Percentiles rank a stretch among this genome's conserved stretches.
These are phyloP conservation scores for sunflower (Helianthus annuus) DNA, from an alignment of 129 eudicot genomes.

Conservation along the genomic window DNA sequence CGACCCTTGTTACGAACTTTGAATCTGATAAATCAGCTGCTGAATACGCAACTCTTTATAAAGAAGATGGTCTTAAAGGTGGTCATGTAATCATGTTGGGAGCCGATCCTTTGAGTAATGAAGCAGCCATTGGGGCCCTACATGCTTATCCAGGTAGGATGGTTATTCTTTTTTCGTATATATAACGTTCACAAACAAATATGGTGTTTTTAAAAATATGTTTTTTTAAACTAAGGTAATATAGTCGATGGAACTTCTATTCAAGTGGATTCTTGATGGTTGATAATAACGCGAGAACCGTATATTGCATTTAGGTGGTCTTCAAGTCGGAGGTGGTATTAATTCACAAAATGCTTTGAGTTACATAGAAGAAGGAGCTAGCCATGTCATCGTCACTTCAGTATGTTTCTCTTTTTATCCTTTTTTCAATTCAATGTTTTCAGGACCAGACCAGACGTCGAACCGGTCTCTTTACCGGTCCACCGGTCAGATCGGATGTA, in stretches of 20 bases:
- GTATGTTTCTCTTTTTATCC: slow-evolving; percentile 40
- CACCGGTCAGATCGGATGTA: too few relatives aligned
- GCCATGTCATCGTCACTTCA: slow-evolving; percentile 95
- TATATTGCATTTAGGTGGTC: slow-evolving; percentile 73
- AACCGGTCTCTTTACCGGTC: too few relatives aligned
- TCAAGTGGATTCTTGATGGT: slow-evolving; percentile 24
- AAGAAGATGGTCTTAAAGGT: slow-evolving; percentile 82
- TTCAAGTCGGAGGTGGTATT: slow-evolving; percentile 99
- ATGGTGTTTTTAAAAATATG: neutral
- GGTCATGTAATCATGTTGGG: slow-evolving; percentile 99
- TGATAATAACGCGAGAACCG: slow-evolving; percentile 44
- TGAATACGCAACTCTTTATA: slow-evolving; percentile 74
- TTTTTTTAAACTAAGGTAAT: neutral
- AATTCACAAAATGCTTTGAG: slow-evolving; percentile 70
- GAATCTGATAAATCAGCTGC: slow-evolving; percentile 94
- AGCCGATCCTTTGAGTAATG: slow-evolving; percentile 87
- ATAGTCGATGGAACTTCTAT: neutral
- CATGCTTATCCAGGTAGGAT: slow-evolving; percentile 88
- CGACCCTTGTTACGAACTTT: slow-evolving; percentile 71
- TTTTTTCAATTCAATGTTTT: neutral
- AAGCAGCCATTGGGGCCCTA: slow-evolving; percentile 83
- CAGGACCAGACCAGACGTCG: too few relatives aligned
- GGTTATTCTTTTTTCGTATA: neutral
- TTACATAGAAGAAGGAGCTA: slow-evolving; percentile 92
- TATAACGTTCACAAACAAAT: neutral